Base-by-base conservation (phyloP, 441 rosid genomes). In the Biscutella laevigata region DNA sequence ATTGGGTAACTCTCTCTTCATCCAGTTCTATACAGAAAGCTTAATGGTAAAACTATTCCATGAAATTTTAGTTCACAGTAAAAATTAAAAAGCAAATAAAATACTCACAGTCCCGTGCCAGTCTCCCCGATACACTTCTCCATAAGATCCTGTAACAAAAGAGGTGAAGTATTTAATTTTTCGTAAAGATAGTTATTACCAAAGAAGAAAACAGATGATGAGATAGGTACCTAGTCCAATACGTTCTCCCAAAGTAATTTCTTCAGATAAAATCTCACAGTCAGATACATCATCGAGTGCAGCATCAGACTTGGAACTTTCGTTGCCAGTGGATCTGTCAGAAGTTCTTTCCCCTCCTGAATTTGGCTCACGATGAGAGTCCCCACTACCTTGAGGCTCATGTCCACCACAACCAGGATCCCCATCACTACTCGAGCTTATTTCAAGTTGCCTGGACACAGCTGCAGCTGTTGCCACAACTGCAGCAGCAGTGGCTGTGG, bases 401-500 rank as follows among this genome's bases (percentile, higher is more conserved):
- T 17, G 32, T 24, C 56, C 74, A 39, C 74, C 75, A 57, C 56
- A 73, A 39, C 74, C 75, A 57, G 71, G 78, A 32, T 80, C 66
- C 62, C 79, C 94, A 57, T 77, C 82, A 55, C 82, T 82, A 9
- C 44, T 51, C n/a, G 65, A 66, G 26, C 82, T 74, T 34, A 68
- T 79, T 57, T 83, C 95, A 59, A 69, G 72, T 53, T 87, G 89
- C 84, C 72, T 81, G 40, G 67, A 67, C 40, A 83, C 95, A 38
- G 88, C 98, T 21, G 92, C 92, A 64, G 83, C 80, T 5, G 98
- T 82, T 51, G 94, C 98, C 53, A 78, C 92, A 39, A 87, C 79
- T 32, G 90, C 98, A 57, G 98, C 98, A 62, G 98, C 95, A 53
- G 95, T 83, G 45, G 96, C 95, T 30, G 92, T 82, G 62, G 98